A percentile compares a stretch with the other conserved stretches of the same genome.
Evolutionary conservation across 2,329 filamentous ascomycete species (phyloP).

Genomic region (Teratosphaeria zuluensis): DNA sequence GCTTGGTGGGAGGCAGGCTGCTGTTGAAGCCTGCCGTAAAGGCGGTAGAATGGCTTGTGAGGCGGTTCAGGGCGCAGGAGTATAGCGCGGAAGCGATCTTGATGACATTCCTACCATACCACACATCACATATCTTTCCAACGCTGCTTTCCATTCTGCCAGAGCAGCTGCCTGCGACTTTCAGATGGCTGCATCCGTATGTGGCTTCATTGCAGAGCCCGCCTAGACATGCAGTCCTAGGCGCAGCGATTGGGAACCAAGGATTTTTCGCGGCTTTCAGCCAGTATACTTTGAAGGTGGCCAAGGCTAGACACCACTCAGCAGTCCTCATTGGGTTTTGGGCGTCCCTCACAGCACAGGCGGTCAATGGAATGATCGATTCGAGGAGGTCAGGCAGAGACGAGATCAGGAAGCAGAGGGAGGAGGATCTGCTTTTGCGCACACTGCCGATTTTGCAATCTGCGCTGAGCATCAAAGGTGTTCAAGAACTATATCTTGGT

Average conservation of each 20-base stretch:
- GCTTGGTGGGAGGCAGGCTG: constrained; percentile 64
- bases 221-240: constrained; percentile 71
- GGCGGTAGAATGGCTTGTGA: constrained; percentile 86
- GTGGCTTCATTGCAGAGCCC: constrained; percentile 65
- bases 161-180: constrained; percentile 59
- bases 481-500: constrained; percentile 70
- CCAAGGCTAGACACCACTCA: constrained; percentile 63
- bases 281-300: constrained; percentile 64
- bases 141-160: constrained; percentile 83
- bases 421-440: constrained; percentile 64
- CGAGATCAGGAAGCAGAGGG: constrained; percentile 67
- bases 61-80: constrained; percentile 88
- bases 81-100: constrained; percentile 72
- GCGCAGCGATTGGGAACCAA: constrained; percentile 69
- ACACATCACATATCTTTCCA: constrained; percentile 73
- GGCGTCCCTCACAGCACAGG: constrained; percentile 79
- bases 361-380: constrained; percentile 74
- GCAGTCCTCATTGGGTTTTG: constrained; percentile 77
- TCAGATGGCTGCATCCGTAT: constrained; percentile 81
- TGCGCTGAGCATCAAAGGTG: constrained; percentile 64
- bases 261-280: constrained; percentile 70
- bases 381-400: constrained; percentile 64
- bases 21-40: constrained; percentile 81
- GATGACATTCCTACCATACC: constrained; percentile 85
- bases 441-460: constrained; percentile 64